Evolutionary conservation across 768 basidiomycete species (phyloP).

Genomic region (Dacryopinax spathularia): DNA sequence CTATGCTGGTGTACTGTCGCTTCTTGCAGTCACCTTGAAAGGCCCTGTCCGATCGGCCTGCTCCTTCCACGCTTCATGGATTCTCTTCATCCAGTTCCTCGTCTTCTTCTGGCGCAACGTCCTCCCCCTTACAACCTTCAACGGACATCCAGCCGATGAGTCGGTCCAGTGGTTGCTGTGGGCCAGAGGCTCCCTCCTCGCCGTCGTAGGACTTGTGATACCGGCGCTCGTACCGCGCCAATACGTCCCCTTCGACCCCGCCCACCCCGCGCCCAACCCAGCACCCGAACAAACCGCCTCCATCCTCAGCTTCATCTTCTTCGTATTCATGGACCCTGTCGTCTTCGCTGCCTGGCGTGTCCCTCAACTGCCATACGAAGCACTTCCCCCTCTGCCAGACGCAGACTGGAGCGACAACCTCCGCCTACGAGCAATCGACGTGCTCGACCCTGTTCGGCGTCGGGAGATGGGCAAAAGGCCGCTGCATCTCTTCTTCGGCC

Average conservation of each 20-base stretch:
- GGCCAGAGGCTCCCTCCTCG: not conserved
- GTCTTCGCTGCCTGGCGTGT: not conserved
- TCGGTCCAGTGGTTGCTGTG: not conserved
- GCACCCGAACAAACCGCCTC: constrained; percentile 10
- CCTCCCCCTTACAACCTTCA: constrained; percentile 1
- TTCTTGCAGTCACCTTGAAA: not conserved
- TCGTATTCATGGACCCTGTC: constrained; percentile 7
- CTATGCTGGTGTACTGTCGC: not conserved
- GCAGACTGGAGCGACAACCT: constrained; percentile 21
- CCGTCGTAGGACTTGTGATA: not conserved
- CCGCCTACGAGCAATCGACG: constrained; percentile 17
- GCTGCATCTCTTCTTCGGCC: constrained; percentile 20
- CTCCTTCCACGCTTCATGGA: constrained; percentile 4
- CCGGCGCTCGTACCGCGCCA: not conserved
- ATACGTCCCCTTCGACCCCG: not conserved
- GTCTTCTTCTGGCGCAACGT: not conserved
- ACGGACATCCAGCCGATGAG: not conserved
- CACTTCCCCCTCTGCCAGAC: constrained; percentile 8
- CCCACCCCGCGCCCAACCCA: not conserved
- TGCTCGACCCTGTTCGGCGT: constrained; percentile 22
- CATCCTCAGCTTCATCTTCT: constrained; percentile 8
- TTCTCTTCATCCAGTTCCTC: constrained; percentile 5
- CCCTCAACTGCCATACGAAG: constrained; percentile 5
- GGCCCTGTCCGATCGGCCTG: not conserved
- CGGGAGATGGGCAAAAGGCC: constrained; percentile 16